Percentiles rank a stretch among this genome's conserved stretches.
Evolutionary conservation across 768 basidiomycete species (phyloP).

Genomic region (Mycena crocata): DNA sequence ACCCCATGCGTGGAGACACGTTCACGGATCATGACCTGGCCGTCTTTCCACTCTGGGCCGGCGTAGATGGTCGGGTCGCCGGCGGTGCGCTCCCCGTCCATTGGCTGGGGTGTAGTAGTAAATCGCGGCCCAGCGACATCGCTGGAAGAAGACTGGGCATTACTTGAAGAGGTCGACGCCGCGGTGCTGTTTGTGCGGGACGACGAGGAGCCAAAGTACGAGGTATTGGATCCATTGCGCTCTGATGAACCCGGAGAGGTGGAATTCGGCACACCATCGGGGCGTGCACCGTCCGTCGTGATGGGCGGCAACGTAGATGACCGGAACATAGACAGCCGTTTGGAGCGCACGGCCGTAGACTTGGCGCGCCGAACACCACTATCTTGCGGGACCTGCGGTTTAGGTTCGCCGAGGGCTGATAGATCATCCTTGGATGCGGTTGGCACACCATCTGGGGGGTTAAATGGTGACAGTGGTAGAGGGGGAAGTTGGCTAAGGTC

Average conservation of each 20-base stretch:
- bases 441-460: too few species aligned
- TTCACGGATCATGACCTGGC: conserved; percentile 86
- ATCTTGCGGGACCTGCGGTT: background rate
- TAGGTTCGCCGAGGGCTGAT: background rate
- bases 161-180: conserved; percentile 20
- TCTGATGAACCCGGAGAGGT: background rate
- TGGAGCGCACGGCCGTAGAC: conserved; percentile 15
- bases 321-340: conserved; percentile 23
- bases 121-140: conserved; percentile 54
- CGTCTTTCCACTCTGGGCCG: conserved; percentile 55
- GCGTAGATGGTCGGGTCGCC: conserved; percentile 74
- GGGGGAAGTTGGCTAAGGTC: conserved; percentile 29
- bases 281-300: background rate
- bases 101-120: conserved; percentile 25
- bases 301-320: conserved; percentile 26
- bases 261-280: background rate
- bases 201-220: conserved; percentile 12
- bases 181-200: conserved; percentile 5
- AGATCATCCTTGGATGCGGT: too few species aligned
- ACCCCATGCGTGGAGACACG: conserved; percentile 85
- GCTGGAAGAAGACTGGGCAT: conserved; percentile 32
- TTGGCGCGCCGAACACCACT: conserved; percentile 15
- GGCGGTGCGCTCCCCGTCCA: conserved; percentile 53
- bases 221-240: conserved; percentile 19
- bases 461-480: conserved; percentile 25